A percentile compares a stretch with the other conserved stretches of the same genome.
Evolutionary conservation across 192 early-diverging fungal species (phyloP).

Genomic region (Coemansia sp.): DNA sequence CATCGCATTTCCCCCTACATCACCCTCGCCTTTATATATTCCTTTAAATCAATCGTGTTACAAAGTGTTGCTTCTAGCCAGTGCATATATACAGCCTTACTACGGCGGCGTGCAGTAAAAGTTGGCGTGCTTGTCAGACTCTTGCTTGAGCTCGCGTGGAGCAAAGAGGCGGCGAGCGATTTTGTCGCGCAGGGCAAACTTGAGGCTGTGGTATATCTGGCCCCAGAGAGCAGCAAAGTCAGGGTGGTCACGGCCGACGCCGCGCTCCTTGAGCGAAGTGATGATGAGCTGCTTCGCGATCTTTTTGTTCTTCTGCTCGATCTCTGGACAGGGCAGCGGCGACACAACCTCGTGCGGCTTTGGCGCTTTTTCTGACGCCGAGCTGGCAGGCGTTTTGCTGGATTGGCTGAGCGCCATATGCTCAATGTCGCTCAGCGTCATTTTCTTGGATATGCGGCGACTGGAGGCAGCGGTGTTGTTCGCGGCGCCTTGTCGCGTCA

Average conservation of each 20-base stretch:
- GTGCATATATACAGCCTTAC: background rate
- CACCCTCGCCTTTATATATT: background rate
- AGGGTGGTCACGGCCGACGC: constrained; percentile 32
- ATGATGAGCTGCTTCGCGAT: constrained; percentile 56
- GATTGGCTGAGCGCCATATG: constrained; percentile 11
- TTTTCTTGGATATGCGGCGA: constrained; percentile 16
- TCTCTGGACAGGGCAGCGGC: constrained; percentile 7
- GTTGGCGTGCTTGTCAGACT: constrained; percentile 44
- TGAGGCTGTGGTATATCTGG: constrained; percentile 56
- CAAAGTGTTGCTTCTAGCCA: too few relatives aligned
- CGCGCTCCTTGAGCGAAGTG: constrained; percentile 46
- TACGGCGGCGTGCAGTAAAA: constrained; percentile 35
- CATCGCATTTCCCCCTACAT: background rate
- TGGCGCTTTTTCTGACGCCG: background rate
- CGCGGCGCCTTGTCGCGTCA: constrained; percentile 10
- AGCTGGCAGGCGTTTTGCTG: background rate
- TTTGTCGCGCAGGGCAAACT: constrained; percentile 48
- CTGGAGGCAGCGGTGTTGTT: background rate
- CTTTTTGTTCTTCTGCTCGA: constrained; percentile 43
- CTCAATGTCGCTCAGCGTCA: constrained; percentile 52
- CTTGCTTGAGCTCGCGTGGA: constrained; percentile 31
- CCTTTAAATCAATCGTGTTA: background rate
- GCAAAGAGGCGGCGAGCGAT: constrained; percentile 21
- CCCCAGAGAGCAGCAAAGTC: constrained; percentile 56
- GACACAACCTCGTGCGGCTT: background rate